phyloP scores from a whole-genome alignment of 169 alveolate genomes.

The Eimeria sp. region DNA sequence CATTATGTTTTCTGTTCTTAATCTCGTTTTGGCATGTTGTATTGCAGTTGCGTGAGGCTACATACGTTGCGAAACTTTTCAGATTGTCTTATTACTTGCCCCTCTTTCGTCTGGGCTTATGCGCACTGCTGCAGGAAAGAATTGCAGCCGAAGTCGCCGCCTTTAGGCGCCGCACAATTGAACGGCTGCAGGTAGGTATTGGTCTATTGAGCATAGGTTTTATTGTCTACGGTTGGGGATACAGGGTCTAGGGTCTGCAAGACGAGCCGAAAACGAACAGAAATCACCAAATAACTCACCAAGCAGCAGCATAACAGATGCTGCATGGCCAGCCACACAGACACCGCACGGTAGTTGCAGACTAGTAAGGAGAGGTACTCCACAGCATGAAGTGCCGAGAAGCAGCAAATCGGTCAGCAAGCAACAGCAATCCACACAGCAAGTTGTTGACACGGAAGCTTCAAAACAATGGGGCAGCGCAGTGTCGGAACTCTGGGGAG shows the following conservation, averaged over 20 bases:
- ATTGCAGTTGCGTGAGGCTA: background rate
- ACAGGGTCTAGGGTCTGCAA: background rate
- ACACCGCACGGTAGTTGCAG: background rate
- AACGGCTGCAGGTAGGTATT: conserved; percentile 41
- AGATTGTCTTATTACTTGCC: background rate
- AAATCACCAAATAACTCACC: background rate
- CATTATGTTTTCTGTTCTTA: background rate
- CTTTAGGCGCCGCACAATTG: conserved; percentile 52
- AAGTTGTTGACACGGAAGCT: background rate
- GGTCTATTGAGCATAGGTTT: too few species aligned
- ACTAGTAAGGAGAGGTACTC: background rate
- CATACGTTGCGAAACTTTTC: background rate
- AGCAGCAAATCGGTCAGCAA: background rate
- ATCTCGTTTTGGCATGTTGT: background rate
- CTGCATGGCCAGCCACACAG: background rate
- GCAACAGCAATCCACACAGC: background rate
- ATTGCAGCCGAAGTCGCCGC: conserved; percentile 43
- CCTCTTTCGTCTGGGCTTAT: background rate
- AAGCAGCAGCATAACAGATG: background rate
- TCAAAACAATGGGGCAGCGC: background rate
- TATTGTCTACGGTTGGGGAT: background rate
- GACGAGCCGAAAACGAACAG: background rate
- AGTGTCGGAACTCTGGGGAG: background rate
- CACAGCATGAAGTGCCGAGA: background rate
- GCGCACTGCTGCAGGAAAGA: conserved; percentile 41